Evolutionary conservation across 257 asterid genomes (phyloP).

Genomic region (Parsonsia alboflavescens): DNA sequence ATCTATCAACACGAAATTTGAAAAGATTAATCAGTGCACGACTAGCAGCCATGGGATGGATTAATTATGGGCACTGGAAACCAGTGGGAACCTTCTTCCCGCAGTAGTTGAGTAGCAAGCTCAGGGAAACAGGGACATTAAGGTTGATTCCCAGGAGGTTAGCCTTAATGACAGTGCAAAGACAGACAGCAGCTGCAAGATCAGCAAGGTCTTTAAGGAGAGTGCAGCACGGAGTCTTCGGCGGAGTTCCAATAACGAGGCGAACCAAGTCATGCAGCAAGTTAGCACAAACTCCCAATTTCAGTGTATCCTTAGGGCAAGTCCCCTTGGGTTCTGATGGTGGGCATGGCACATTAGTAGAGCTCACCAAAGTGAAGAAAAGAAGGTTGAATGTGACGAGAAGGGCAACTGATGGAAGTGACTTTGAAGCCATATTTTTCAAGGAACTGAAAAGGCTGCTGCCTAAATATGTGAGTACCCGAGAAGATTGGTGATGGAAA

Average conservation of each 20-base stretch:
- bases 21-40: not conserved
- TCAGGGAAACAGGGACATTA: conserved; percentile 23
- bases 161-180: conserved; percentile 35
- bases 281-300: conserved; percentile 11
- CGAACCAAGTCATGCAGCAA: conserved; percentile 9
- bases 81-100: conserved; percentile 26
- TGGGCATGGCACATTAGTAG: conserved; percentile 18
- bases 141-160: conserved; percentile 28
- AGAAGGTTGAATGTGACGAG: conserved; percentile 25
- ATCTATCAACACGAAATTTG: not conserved
- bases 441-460: not conserved
- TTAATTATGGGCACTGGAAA: conserved; percentile 16
- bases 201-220: conserved; percentile 28
- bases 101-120: conserved; percentile 29
- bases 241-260: conserved; percentile 19
- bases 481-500: conserved; percentile 5
- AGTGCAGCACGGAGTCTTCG: conserved; percentile 23
- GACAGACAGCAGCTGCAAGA: conserved; percentile 34
- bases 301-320: conserved; percentile 56
- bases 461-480: not conserved
- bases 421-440: conserved; percentile 1
- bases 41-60: not conserved
- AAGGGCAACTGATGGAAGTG: conserved; percentile 10
- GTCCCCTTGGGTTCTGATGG: conserved; percentile 21
- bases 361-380: conserved; percentile 28